Evolutionary conservation across 345 rosid genomes (phyloP).

Genomic region (Gossypium rotundifolium): DNA sequence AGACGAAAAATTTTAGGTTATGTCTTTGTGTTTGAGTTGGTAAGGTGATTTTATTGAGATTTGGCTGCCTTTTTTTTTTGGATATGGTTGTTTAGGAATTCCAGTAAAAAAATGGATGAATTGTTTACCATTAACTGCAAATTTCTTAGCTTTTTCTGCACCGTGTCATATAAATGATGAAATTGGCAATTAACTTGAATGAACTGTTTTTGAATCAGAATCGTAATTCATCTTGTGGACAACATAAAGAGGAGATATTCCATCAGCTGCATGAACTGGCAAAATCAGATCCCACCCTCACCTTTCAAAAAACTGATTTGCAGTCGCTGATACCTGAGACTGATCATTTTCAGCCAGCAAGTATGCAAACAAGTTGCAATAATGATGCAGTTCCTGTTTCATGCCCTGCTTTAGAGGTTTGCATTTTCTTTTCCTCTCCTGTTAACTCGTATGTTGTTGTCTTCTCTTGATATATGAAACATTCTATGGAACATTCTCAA

Average conservation of each 20-base stretch:
- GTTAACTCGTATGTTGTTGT: not conserved
- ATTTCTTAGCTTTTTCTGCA: not conserved
- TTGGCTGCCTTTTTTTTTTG: not conserved
- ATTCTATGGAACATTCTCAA: not conserved
- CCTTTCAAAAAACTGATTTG: slow-evolving; percentile 30
- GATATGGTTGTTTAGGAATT: not conserved
- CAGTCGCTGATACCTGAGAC: slow-evolving; percentile 24
- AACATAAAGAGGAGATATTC: slow-evolving; percentile 62
- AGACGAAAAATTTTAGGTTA: not conserved
- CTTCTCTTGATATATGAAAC: not conserved
- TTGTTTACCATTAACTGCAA: not conserved
- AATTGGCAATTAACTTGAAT: not conserved
- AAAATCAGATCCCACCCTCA: slow-evolving; percentile 36
- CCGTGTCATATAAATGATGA: too few species aligned
- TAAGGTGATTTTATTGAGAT: too few species aligned
- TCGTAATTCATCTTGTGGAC: slow-evolving; percentile 75
- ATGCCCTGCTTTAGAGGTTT: slow-evolving; percentile 42
- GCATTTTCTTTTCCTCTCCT: not conserved
- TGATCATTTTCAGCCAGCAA: slow-evolving; percentile 15
- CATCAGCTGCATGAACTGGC: slow-evolving; percentile 59
- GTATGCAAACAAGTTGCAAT: slow-evolving; percentile 5
- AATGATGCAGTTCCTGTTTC: slow-evolving; percentile 16
- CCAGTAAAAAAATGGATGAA: too few species aligned
- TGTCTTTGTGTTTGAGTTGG: not conserved
- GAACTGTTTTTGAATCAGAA: slow-evolving; percentile 44